Base-by-base conservation (phyloP, 441 rosid genomes). In the Adansonia grandidieri region DNA sequence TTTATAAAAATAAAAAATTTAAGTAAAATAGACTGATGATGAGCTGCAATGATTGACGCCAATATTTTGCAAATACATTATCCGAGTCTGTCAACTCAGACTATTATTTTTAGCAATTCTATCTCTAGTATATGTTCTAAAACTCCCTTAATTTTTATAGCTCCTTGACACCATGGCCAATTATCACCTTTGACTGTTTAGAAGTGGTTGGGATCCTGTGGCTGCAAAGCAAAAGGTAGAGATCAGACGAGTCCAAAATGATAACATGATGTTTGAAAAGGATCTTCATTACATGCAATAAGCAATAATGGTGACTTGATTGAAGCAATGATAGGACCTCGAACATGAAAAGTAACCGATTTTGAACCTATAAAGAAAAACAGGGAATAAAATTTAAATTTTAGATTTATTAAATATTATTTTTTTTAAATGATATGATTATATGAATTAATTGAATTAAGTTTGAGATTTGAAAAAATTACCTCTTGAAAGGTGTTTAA, bases 141-240 rank as follows among this genome's bases (percentile, higher is more conserved):
- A 72, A 40, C n/a, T 19, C n/a, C 45, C 48, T 53, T 32, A 17
- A n/a, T n/a, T 54, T 53, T 14, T 24, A 9, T n/a, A 58, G 62
- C 40, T 78, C 17, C 66, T 17, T 42, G 67, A 71, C 56, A 48
- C 24, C 48, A 32, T 72, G 10, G 76, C 80, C 70, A 63, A 58
- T 74, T 77, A 81, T 87, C 82, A 75, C 76, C 88, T 86, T 81
- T 81, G 85, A 13, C 88, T 86, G 44, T 77, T 80, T 67, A 92
- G 79, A 44, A 94, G 91, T 56, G 97, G 98, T 74, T 81, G 88
- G 20, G 89, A 75, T 62, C 81, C 89, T 44, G 87, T 50, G 79
- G 78, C 98, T 94, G 90, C 81, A 80, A 81, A 68, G 69, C 60
- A 81, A 67, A 67, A 60, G 76, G 57, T 22, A 78, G 32, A 48